Percentiles rank a stretch among this genome's conserved stretches.
Conservation (phyloP, 257 asterid species). For the Plantago ovata region DNA sequence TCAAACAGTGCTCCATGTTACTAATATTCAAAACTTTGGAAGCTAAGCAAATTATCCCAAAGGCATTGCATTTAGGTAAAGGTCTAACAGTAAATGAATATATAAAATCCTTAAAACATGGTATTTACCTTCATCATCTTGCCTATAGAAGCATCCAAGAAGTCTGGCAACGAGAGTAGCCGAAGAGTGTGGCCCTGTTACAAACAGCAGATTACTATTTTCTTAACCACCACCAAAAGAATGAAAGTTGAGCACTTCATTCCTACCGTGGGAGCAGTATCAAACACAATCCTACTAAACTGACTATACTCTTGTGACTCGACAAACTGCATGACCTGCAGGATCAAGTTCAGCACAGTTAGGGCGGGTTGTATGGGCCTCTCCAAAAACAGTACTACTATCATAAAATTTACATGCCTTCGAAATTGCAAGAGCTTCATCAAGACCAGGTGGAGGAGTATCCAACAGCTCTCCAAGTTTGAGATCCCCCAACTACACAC, state of each 20-base stretch:
- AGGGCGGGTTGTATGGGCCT: not conserved
- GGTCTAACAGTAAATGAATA: not conserved
- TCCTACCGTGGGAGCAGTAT: conserved; percentile 79
- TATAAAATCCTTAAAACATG: not conserved
- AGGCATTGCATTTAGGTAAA: not conserved
- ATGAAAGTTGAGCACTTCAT: conserved; percentile 6
- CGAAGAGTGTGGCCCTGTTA: conserved; percentile 77
- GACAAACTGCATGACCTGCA: conserved; percentile 66
- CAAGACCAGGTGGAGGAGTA: conserved; percentile 70
- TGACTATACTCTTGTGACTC: conserved; percentile 52
- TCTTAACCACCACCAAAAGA: conserved; percentile 14
- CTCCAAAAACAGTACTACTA: not conserved
- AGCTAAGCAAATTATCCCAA: conserved; percentile 6
- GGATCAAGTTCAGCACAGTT: conserved; percentile 12
- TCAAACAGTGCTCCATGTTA: no score
- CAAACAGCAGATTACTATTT: conserved; percentile 8
- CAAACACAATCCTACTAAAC: conserved; percentile 63
- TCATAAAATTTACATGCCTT: conserved; percentile 34
- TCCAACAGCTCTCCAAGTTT: conserved; percentile 74
- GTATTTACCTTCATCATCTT: conserved; percentile 54
- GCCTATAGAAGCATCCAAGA: conserved; percentile 67
- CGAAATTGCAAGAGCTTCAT: conserved; percentile 73
- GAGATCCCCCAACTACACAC: conserved; percentile 57
- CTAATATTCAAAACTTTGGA: not conserved
- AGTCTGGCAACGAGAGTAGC: conserved; percentile 61